A percentile compares a stretch with the other conserved stretches of the same genome.
Conservation (phyloP, 73 alveolate genomes). For the Paramecium pentaurelia region DNA sequence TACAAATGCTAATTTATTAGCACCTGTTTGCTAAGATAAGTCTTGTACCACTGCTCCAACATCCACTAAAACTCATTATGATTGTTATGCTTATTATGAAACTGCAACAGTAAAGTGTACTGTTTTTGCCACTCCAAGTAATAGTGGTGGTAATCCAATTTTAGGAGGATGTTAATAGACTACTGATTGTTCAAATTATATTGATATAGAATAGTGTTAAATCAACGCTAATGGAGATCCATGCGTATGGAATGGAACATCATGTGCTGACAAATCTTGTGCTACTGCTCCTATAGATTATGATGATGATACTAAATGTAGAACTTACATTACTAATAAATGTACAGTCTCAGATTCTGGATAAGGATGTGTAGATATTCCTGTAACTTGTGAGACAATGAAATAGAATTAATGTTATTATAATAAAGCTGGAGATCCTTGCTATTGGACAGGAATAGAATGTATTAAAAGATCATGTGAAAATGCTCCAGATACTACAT, state of each 20-base stretch:
- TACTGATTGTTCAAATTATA: background rate
- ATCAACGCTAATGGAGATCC: background rate
- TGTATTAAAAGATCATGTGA: conserved; percentile 8
- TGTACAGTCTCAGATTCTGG: background rate
- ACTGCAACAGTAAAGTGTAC: background rate
- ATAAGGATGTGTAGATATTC: background rate
- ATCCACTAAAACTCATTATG: background rate
- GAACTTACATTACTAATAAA: background rate
- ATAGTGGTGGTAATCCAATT: background rate
- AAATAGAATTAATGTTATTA: background rate
- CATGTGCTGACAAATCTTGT: background rate
- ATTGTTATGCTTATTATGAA: background rate
- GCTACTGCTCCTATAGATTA: background rate
- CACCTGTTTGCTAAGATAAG: background rate
- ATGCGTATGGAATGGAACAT: background rate
- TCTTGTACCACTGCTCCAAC: background rate
- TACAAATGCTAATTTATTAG: too few species aligned
- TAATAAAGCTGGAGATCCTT: background rate
- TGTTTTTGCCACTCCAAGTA: background rate
- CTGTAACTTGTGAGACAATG: background rate
- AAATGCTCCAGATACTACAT: background rate
- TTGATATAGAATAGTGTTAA: background rate
- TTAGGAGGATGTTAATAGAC: background rate
- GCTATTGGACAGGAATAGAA: background rate
- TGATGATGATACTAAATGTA: background rate